Percentiles rank a stretch among this genome's conserved stretches.
Conservation (phyloP, 2,329 filamentous ascomycete species). For the Talaromyces sp. region DNA sequence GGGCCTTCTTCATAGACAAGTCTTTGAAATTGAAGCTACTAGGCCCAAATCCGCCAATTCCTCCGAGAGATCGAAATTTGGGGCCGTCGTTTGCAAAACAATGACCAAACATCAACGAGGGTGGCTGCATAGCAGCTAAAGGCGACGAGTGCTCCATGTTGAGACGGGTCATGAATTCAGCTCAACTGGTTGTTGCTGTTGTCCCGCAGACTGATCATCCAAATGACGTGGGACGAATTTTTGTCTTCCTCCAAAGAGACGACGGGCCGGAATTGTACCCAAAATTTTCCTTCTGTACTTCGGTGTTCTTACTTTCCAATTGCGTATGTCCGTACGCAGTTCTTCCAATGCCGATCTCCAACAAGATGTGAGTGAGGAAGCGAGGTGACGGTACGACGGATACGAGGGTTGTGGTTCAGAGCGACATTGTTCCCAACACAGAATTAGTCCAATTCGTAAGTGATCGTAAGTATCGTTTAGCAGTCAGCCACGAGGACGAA, state of each 20-base stretch:
- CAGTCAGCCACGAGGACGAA: background rate
- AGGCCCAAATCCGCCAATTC: slow-evolving; percentile 54
- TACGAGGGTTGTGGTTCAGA: background rate
- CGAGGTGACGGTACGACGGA: background rate
- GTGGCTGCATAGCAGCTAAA: slow-evolving; percentile 83
- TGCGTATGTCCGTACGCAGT: background rate
- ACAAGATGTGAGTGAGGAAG: background rate
- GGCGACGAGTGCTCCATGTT: slow-evolving; percentile 90
- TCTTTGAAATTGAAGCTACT: slow-evolving; percentile 72
- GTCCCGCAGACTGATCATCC: slow-evolving; percentile 7
- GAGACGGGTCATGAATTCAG: slow-evolving; percentile 2
- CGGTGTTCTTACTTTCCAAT: background rate
- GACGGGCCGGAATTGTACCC: background rate
- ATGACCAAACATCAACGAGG: slow-evolving; percentile 55
- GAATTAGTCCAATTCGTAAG: background rate
- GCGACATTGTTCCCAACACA: slow-evolving; percentile 9
- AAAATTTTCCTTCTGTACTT: background rate
- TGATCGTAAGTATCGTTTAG: background rate
- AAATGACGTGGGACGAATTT: slow-evolving; percentile 12
- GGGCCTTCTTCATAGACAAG: slow-evolving; percentile 62
- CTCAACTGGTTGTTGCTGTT: background rate
- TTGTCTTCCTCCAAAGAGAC: slow-evolving; percentile 1
- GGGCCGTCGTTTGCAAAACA: slow-evolving; percentile 58
- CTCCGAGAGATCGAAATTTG: slow-evolving; percentile 48
- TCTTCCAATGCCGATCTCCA: background rate